A percentile compares a stretch with the other conserved stretches of the same genome.
These are phyloP conservation scores for Closterium sp. DNA, from an alignment of 139 green algal genomes.

Conservation along the genomic window DNA sequence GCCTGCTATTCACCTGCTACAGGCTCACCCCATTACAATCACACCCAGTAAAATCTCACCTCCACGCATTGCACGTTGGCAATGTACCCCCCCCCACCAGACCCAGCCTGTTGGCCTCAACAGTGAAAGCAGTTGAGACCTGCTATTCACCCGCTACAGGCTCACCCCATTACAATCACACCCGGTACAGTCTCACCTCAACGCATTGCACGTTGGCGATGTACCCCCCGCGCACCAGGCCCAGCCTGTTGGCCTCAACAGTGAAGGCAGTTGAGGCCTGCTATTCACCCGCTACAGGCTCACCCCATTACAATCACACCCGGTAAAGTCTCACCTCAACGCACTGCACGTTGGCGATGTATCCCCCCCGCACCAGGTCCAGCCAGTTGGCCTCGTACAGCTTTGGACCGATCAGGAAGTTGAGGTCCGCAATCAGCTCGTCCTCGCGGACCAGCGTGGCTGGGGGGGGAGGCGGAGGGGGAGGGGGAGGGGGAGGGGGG, in stretches of 20 bases:
- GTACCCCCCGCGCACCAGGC: slow-evolving; percentile 88
- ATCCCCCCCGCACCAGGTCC: slow-evolving; percentile 88
- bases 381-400: slow-evolving; percentile 99
- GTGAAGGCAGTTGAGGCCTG: background rate
- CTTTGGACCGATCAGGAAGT: slow-evolving; percentile 98
- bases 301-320: background rate
- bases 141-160: background rate
- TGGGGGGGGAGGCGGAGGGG: background rate
- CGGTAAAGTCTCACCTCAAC: slow-evolving; percentile 72
- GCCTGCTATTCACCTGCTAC: background rate
- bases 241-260: slow-evolving; percentile 96
- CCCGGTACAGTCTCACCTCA: slow-evolving; percentile 55
- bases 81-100: slow-evolving; percentile 89
- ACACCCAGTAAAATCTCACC: no score
- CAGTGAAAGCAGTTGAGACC: no score
- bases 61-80: slow-evolving; percentile 73
- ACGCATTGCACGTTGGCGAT: slow-evolving; percentile 72
- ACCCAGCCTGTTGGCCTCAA: slow-evolving; percentile 97
- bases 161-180: slow-evolving; percentile 56
- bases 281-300: background rate
- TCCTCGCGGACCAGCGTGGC: slow-evolving; percentile 96
- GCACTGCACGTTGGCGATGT: slow-evolving; percentile 98
- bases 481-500: background rate
- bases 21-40: background rate
- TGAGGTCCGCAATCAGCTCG: slow-evolving; percentile 82